Base-by-base conservation (phyloP, 495 filamentous ascomycete species). In the Trichoderma gamsii region DNA sequence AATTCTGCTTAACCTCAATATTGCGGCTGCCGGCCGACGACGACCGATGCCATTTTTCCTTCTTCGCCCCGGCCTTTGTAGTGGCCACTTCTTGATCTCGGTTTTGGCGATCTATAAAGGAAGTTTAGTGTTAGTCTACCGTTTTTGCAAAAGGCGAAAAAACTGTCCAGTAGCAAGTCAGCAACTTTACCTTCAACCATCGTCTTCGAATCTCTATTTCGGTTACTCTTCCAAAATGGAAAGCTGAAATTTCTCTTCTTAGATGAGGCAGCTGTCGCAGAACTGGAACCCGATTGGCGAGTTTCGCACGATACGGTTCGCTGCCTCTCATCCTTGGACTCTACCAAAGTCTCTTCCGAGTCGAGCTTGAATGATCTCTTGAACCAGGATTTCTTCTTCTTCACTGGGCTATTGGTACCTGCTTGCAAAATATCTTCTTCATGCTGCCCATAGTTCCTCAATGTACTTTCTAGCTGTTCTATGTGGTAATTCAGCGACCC, bases 371-470 rank as follows among this genome's bases (percentile, higher is more conserved):
- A 83, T 35, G 79, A 76, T 3, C 86, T 83, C 64, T 82, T 88
- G 73, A 91, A 89, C 89, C 88, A 92, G 2, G 83, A 84, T 70
- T 85, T 89, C 75, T 88, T 89, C 49, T 83, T 81, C 44, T 76
- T 75, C 65, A 25, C 68, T 51, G 43, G 61, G 44, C 66, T 32
- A 25, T 15, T 51, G 6, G 1, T 16, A n/a, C 38, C 18, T 18
- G 41, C 12, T 32, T 27, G 35, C 11, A 13, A 43, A 8, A 21
- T 13, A 23, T 43, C 63, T 43, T 41, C 32, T 11, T n/a, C 15
- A 0, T 44, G 15, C 9, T 25, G 29, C 41, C 12, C 35, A 65
- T 32, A 13, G 35, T 43, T 43, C 41, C 4, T 1, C 9, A n/a
- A 32, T 2, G 25, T 5, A 4, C 21, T 3, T 15, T 46, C 41